These are phyloP conservation scores for Proliferodiscus dingleyae DNA, from an alignment of 2,329 filamentous ascomycete species.

Conservation along the genomic window DNA sequence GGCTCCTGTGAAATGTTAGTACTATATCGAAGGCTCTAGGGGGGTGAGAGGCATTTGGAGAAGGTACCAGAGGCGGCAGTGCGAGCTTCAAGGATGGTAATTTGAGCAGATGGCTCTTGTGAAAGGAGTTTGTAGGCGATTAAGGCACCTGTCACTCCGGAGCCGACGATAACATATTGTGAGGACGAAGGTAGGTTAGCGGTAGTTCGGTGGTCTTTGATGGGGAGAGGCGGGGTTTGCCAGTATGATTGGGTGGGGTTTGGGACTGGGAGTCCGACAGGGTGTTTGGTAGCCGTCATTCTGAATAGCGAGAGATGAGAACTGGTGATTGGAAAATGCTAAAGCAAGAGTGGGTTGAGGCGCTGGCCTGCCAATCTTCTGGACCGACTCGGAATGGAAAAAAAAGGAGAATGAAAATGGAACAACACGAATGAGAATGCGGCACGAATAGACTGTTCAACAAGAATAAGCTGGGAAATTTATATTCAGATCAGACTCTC, in stretches of 20 bases:
- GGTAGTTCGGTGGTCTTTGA: slow-evolving; percentile 31
- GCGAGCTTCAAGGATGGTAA: slow-evolving; percentile 31
- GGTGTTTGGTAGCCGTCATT: slow-evolving; percentile 5
- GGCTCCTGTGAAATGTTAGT: slow-evolving; percentile 7
- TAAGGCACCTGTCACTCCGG: slow-evolving; percentile 17
- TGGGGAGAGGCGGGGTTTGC: slow-evolving; percentile 27
- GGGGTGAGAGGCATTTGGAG: too few species aligned
- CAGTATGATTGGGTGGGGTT: slow-evolving; percentile 32
- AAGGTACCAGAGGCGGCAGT: slow-evolving; percentile 14
- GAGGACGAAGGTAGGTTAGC: slow-evolving; percentile 8
- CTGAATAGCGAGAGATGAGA: neutral
- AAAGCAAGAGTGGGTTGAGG: neutral
- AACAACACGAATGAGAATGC: too few species aligned
- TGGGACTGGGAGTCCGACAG: slow-evolving; percentile 24
- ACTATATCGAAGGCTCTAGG: too few species aligned
- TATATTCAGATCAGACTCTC: neutral
- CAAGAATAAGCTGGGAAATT: neutral
- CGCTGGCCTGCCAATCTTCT: neutral
- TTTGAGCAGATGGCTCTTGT: slow-evolving; percentile 19
- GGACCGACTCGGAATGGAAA: neutral
- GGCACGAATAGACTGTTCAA: too few species aligned
- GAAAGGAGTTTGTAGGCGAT: slow-evolving; percentile 24
- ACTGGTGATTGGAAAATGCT: neutral
- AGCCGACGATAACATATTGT: slow-evolving; percentile 19
- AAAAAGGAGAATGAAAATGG: too few species aligned